Percentiles rank a stretch among this genome's conserved stretches.
Conservation (phyloP, 2,329 filamentous ascomycete genomes). For the Penicillium aurantiogriseum region DNA sequence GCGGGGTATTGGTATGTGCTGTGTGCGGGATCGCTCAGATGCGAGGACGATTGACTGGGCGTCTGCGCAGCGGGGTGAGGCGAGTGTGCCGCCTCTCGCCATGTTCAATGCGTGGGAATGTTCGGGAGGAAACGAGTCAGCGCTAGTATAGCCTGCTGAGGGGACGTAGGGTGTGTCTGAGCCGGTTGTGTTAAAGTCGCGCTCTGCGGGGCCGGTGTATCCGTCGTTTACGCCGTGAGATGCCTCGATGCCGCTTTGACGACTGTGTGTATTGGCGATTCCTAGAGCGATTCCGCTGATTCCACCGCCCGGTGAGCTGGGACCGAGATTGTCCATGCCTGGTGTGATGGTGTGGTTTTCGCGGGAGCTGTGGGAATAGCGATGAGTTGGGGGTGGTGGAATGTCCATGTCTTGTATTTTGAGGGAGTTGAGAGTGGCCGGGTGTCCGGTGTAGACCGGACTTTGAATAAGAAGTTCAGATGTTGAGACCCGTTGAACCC, state of each 20-base stretch:
- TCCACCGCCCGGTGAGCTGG: constrained; percentile 60
- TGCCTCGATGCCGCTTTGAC: constrained; percentile 65
- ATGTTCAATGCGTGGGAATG: constrained; percentile 42
- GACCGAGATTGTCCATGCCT: constrained; percentile 66
- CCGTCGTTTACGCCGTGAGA: constrained; percentile 46
- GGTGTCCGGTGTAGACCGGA: not conserved
- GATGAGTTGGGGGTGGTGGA: constrained; percentile 22
- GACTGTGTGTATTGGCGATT: constrained; percentile 63
- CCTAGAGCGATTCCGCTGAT: constrained; percentile 67
- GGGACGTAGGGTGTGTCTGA: constrained; percentile 42
- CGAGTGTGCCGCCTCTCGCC: constrained; percentile 35
- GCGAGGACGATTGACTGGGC: constrained; percentile 34
- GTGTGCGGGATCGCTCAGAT: constrained; percentile 28
- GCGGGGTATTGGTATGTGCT: constrained; percentile 45
- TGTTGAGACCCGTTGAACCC: not conserved
- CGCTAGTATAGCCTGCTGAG: constrained; percentile 16
- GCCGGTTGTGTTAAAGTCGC: constrained; percentile 34
- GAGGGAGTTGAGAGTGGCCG: not conserved
- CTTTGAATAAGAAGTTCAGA: not conserved
- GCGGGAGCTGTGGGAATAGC: constrained; percentile 31
- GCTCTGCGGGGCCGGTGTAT: constrained; percentile 35
- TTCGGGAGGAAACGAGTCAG: constrained; percentile 35
- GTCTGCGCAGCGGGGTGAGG: constrained; percentile 34
- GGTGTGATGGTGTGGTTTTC: constrained; percentile 52
- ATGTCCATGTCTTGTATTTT: constrained; percentile 6